phyloP scores from a whole-genome alignment of 345 rosid species.

The Lumnitzera littorea region DNA sequence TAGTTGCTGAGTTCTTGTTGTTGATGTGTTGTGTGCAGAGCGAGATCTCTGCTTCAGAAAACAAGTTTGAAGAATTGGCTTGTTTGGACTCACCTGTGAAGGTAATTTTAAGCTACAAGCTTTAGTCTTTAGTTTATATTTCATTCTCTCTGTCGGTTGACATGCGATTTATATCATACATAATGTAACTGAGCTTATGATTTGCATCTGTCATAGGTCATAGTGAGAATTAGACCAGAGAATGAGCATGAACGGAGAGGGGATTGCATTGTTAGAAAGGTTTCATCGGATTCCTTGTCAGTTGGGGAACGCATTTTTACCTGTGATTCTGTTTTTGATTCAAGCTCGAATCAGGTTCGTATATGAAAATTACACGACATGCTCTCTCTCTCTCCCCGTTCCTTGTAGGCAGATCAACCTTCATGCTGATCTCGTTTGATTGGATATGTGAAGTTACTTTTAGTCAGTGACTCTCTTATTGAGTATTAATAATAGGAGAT shows the following conservation, averaged over 20 bases:
- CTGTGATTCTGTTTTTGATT: conserved; percentile 78
- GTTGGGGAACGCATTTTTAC: conserved; percentile 56
- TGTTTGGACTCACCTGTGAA: conserved; percentile 60
- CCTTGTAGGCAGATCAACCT: no score
- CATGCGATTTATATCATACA: neutral
- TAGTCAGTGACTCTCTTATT: neutral
- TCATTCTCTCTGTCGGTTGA: conserved; percentile 1
- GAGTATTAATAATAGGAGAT: neutral
- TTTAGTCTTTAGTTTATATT: conserved; percentile 5
- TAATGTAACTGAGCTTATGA: neutral
- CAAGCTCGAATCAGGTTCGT: conserved; percentile 68
- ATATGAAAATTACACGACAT: neutral
- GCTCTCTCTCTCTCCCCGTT: neutral
- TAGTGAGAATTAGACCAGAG: conserved; percentile 66
- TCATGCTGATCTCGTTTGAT: neutral
- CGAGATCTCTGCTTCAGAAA: conserved; percentile 20
- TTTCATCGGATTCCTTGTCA: conserved; percentile 48
- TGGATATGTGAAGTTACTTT: neutral
- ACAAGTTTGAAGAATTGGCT: conserved; percentile 18
- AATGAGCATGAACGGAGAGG: conserved; percentile 32
- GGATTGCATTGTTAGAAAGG: conserved; percentile 37
- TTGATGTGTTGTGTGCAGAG: conserved; percentile 17
- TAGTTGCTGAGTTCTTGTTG: neutral
- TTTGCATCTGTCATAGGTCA: conserved; percentile 36
- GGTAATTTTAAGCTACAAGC: conserved; percentile 26